A percentile compares a stretch with the other conserved stretches of the same genome.
Conservation (phyloP, 805 yeast species). For the Candida coquimbonensis region DNA sequence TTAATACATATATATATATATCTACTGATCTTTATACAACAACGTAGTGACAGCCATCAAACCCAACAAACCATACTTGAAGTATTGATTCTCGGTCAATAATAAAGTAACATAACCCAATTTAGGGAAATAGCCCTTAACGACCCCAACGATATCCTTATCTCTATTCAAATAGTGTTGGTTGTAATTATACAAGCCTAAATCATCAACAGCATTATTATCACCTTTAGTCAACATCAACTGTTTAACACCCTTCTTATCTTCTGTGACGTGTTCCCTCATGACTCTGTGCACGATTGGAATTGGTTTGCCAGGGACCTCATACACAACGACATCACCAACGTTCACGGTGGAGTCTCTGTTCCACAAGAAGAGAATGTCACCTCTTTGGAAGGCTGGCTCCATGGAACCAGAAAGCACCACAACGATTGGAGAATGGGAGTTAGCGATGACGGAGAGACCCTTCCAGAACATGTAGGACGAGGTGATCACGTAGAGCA, state of each 20-base stretch:
- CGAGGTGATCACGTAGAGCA: constrained; percentile 76
- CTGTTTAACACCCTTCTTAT: constrained; percentile 39
- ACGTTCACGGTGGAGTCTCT: constrained; percentile 59
- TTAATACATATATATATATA: constrained; percentile 8
- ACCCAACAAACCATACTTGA: constrained; percentile 73
- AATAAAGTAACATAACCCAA: constrained; percentile 89
- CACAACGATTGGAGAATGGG: constrained; percentile 92
- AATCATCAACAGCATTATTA: constrained; percentile 87
- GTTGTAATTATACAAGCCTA: constrained; percentile 71
- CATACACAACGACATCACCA: constrained; percentile 93
- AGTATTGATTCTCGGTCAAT: constrained; percentile 80
- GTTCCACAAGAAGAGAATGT: constrained; percentile 86
- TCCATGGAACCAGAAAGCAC: constrained; percentile 99
- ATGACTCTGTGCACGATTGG: constrained; percentile 97
- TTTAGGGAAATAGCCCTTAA: constrained; percentile 84
- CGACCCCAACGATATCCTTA: constrained; percentile 80
- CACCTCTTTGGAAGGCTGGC: constrained; percentile 98
- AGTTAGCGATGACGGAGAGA: constrained; percentile 64
- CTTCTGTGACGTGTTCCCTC: constrained; percentile 61
- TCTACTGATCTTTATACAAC: constrained; percentile 42
- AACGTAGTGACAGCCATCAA: constrained; percentile 65
- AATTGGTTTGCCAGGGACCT: constrained; percentile 66
- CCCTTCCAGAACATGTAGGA: constrained; percentile 93
- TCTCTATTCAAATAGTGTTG: constrained; percentile 73
- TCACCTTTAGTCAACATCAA: constrained; percentile 90